These are phyloP conservation scores for Mycena floridula DNA, from an alignment of 768 basidiomycete species.

Conservation along the genomic window DNA sequence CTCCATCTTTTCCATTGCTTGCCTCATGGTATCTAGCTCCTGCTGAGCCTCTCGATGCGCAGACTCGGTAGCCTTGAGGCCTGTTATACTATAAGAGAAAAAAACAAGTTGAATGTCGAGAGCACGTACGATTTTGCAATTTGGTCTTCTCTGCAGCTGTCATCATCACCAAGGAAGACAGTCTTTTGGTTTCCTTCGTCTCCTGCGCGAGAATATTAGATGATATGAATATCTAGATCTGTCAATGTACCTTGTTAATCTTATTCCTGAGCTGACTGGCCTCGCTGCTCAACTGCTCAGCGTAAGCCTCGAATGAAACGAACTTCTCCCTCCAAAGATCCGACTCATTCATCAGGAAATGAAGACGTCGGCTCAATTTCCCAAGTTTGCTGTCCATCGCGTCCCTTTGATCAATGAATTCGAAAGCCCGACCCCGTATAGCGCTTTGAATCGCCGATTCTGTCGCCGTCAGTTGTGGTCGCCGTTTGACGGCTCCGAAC, in stretches of 20 bases:
- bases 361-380: conserved; percentile 74
- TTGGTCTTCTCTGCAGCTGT: conserved; percentile 76
- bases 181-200: conserved; percentile 79
- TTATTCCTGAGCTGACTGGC: conserved; percentile 79
- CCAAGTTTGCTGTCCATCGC: conserved; percentile 94
- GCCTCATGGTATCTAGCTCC: conserved; percentile 82
- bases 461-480: conserved; percentile 68
- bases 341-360: conserved; percentile 88
- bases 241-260: conserved; percentile 87
- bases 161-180: conserved; percentile 73
- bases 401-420: conserved; percentile 90
- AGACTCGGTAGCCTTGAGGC: conserved; percentile 73
- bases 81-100: no score
- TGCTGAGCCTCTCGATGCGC: conserved; percentile 74
- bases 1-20: conserved; percentile 84
- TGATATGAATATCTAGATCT: no score
- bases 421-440: conserved; percentile 89
- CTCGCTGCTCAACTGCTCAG: conserved; percentile 83
- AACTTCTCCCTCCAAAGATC: conserved; percentile 93
- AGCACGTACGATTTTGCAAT: conserved; percentile 71
- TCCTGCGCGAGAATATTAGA: no score
- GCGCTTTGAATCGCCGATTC: conserved; percentile 85
- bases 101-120: conserved; percentile 1
- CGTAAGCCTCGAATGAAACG: conserved; percentile 90
- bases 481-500: conserved; percentile 63